These are phyloP conservation scores for Senna siamea DNA, from an alignment of 306 rosid species.

Conservation along the genomic window DNA sequence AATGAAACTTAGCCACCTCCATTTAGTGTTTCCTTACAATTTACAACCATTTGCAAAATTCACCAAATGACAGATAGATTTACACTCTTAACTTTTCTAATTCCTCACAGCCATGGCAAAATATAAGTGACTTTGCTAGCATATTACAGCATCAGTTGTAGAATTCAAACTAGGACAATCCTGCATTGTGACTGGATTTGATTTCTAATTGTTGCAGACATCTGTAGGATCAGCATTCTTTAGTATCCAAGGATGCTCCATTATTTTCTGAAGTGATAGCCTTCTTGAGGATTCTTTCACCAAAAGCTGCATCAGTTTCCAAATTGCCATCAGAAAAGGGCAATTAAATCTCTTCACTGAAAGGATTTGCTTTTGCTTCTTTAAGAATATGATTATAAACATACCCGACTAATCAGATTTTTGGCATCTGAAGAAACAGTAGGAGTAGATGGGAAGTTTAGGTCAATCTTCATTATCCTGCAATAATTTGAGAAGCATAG, in stretches of 20 bases:
- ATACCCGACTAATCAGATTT: conserved; percentile 70
- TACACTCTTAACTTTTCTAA: conserved; percentile 23
- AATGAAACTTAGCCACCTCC: conserved; percentile 11
- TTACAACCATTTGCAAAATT: neutral
- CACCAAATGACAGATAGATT: neutral
- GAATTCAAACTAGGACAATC: conserved; percentile 9
- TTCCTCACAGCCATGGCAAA: neutral
- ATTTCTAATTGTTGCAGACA: conserved; percentile 50
- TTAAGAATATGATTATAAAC: conserved; percentile 27
- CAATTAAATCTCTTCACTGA: neutral
- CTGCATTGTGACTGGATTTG: conserved; percentile 23
- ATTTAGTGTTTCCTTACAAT: conserved; percentile 2
- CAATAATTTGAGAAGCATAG: neutral
- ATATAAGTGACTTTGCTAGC: neutral
- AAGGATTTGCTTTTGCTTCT: conserved; percentile 1
- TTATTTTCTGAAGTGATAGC: conserved; percentile 77
- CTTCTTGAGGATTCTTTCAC: conserved; percentile 79
- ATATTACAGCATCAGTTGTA: conserved; percentile 1
- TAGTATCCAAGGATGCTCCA: conserved; percentile 87
- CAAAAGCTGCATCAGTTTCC: conserved; percentile 62
- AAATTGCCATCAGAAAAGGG: conserved; percentile 15
- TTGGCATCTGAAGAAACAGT: conserved; percentile 68
- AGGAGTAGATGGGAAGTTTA: conserved; percentile 68
- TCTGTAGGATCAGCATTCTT: conserved; percentile 69
- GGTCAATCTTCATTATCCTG: conserved; percentile 77